These are phyloP conservation scores for Chiua sp. DNA, from an alignment of 1,284 basidiomycete genomes.

Conservation along the genomic window DNA sequence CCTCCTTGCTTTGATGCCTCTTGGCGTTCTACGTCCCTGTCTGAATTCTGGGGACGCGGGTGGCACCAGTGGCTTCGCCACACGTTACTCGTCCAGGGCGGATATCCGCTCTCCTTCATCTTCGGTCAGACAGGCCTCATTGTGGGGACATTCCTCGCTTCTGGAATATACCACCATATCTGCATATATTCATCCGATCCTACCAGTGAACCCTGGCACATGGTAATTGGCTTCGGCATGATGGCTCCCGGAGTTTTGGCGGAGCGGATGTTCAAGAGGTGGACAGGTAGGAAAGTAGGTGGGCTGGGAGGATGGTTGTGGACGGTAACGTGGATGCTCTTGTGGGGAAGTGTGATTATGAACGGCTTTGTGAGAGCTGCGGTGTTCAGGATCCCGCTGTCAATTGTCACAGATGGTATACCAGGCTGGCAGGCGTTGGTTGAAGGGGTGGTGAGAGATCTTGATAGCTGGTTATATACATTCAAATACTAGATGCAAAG, in stretches of 20 bases:
- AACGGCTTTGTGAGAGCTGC: constrained; percentile 57
- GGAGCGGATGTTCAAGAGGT: constrained; percentile 43
- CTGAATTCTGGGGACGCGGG: constrained; percentile 46
- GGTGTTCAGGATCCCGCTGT: constrained; percentile 26
- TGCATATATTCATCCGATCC: constrained; percentile 56
- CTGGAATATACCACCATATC: constrained; percentile 57
- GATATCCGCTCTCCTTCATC: constrained; percentile 36
- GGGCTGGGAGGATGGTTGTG: constrained; percentile 54
- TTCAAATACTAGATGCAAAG: no score
- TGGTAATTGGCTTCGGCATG: constrained; percentile 59
- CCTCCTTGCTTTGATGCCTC: constrained; percentile 44
- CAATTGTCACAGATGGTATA: constrained; percentile 9
- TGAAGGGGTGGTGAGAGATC: constrained; percentile 7
- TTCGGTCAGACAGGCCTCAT: constrained; percentile 51
- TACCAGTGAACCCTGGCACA: constrained; percentile 46
- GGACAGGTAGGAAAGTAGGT: constrained; percentile 42
- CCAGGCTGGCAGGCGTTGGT: constrained; percentile 19
- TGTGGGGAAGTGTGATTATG: constrained; percentile 51
- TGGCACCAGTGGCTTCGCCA: constrained; percentile 49
- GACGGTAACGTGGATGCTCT: constrained; percentile 51
- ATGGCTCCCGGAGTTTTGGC: constrained; percentile 54
- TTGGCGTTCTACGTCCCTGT: constrained; percentile 41
- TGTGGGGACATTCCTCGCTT: constrained; percentile 58
- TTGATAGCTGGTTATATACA: constrained; percentile 28
- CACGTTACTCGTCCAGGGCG: constrained; percentile 30